Conservation (phyloP, 371 early-diverging fungal species). For the Conidiobolus incongruus region DNA sequence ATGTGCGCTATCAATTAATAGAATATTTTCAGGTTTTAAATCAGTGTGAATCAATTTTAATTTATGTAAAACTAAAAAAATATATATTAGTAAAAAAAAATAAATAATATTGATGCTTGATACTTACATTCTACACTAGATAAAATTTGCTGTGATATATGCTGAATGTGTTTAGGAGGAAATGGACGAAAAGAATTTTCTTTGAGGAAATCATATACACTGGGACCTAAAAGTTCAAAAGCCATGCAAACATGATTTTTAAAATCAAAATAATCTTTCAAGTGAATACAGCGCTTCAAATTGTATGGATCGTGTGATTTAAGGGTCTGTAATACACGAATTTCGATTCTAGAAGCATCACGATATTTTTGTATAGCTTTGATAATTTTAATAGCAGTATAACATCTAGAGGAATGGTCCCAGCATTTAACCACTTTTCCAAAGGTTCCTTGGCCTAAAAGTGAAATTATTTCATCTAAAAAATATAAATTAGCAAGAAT, state of each 20-base stretch:
- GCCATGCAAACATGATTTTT: constrained; percentile 92
- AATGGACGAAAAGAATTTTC: constrained; percentile 70
- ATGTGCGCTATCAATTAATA: constrained; percentile 21
- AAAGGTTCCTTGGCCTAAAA: constrained; percentile 92
- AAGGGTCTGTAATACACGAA: constrained; percentile 56
- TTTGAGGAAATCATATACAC: constrained; percentile 86
- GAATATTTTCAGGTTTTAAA: constrained; percentile 77
- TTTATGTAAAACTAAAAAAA: constrained; percentile 45
- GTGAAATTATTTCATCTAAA: constrained; percentile 50
- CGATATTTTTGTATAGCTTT: constrained; percentile 84
- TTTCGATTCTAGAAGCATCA: constrained; percentile 78
- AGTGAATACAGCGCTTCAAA: constrained; percentile 29
- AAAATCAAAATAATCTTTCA: constrained; percentile 58
- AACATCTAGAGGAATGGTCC: constrained; percentile 30
- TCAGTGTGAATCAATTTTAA: constrained; percentile 75
- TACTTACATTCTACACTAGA: constrained; percentile 45
- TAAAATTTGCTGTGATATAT: constrained; percentile 54
- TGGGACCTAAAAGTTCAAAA: constrained; percentile 69
- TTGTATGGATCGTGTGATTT: constrained; percentile 51
- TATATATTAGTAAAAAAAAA: too few relatives aligned
- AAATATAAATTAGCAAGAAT: background rate
- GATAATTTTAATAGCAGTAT: constrained; percentile 71
- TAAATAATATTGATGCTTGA: too few relatives aligned
- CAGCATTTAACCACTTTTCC: constrained; percentile 84
- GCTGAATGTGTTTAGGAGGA: constrained; percentile 58